Percentiles rank a stretch among this genome's conserved stretches.
These are phyloP conservation scores for Globisporangium polare DNA, from an alignment of 352 stramenopile species.

Conservation along the genomic window DNA sequence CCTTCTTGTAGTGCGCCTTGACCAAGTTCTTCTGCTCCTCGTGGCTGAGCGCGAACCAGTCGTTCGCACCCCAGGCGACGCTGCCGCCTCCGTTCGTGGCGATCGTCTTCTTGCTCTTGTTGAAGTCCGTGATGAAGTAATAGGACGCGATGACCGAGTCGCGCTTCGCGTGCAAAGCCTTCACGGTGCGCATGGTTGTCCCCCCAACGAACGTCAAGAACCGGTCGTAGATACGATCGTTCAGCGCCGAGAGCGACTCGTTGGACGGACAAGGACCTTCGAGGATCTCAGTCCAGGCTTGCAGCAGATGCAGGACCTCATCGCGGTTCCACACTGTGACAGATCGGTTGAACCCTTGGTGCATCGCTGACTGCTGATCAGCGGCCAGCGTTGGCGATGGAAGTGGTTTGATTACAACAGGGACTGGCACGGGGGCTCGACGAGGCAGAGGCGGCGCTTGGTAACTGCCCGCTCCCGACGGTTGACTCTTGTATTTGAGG, in stretches of 20 bases:
- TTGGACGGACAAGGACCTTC: neutral
- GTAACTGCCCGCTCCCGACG: neutral
- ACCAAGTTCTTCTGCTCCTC: slow-evolving; percentile 12
- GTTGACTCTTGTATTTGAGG: slow-evolving; percentile 2
- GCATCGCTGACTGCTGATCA: neutral
- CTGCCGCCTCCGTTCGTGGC: neutral
- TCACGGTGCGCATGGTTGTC: slow-evolving; percentile 5
- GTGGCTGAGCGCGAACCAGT: slow-evolving; percentile 10
- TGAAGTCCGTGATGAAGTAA: slow-evolving; percentile 13
- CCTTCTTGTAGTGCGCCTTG: slow-evolving; percentile 11
- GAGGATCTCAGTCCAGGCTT: slow-evolving; percentile 8
- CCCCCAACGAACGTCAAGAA: slow-evolving; percentile 8
- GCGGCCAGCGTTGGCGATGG: neutral
- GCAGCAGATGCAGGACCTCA: slow-evolving; percentile 9
- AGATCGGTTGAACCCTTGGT: neutral
- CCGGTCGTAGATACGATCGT: slow-evolving; percentile 8
- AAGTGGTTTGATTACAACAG: neutral
- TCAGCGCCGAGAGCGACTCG: slow-evolving; percentile 6
- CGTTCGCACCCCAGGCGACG: neutral
- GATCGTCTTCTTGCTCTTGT: slow-evolving; percentile 5
- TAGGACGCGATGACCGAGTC: slow-evolving; percentile 14
- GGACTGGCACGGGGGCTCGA: neutral
- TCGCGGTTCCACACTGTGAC: slow-evolving; percentile 11
- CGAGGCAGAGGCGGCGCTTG: neutral
- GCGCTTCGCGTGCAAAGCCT: slow-evolving; percentile 14